phyloP scores from a whole-genome alignment of 257 asterid species.

The Solanum phureja region DNA sequence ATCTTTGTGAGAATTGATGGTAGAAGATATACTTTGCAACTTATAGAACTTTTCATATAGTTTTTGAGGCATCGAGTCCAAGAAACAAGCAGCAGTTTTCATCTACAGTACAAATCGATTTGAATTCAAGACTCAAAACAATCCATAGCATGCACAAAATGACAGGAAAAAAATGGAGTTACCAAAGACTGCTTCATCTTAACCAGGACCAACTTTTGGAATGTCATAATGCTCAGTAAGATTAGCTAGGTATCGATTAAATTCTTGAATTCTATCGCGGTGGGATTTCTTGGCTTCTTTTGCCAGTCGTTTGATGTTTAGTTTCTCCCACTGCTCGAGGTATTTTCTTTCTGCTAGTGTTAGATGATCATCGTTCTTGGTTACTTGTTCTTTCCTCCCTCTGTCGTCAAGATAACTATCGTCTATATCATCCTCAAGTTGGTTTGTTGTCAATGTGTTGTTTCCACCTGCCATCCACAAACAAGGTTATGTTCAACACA shows the following conservation, averaged over 20 bases:
- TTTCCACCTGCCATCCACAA: background rate
- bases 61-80: background rate
- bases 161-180: background rate
- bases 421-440: background rate
- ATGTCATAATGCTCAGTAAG: conserved; percentile 47
- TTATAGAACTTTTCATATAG: too few species aligned
- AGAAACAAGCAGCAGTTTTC: background rate
- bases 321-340: conserved; percentile 26
- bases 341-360: conserved; percentile 45
- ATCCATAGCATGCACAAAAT: background rate
- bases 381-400: background rate
- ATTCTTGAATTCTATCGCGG: conserved; percentile 38
- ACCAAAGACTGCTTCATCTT: background rate
- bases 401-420: background rate
- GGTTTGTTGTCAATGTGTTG: background rate
- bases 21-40: background rate
- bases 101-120: background rate
- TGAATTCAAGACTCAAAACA: background rate
- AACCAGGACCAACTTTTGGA: conserved; percentile 58
- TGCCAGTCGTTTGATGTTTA: conserved; percentile 29
- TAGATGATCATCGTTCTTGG: conserved; percentile 8
- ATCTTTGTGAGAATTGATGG: too few species aligned
- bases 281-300: conserved; percentile 36
- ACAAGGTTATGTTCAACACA: background rate
- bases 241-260: conserved; percentile 41